Evolutionary conservation across 306 rosid genomes (phyloP).

Genomic region (Hippophae tibetana): DNA sequence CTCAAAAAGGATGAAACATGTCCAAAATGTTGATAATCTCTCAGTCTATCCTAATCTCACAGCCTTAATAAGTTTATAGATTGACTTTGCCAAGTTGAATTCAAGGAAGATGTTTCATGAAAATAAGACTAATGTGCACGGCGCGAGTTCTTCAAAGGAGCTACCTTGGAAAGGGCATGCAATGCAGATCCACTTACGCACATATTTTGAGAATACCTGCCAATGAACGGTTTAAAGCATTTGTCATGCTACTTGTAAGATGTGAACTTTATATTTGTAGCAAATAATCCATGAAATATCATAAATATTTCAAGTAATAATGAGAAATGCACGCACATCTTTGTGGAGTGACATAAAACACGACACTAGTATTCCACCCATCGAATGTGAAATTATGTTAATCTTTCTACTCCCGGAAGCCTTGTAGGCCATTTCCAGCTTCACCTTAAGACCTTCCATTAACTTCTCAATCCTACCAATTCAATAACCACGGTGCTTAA

Average conservation of each 20-base stretch:
- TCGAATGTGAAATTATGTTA: conserved; percentile 74
- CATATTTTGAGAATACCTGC: conserved; percentile 77
- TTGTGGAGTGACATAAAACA: conserved; percentile 69
- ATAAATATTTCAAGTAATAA: conserved; percentile 15
- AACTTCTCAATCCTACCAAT: conserved; percentile 55
- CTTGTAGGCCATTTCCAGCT: conserved; percentile 71
- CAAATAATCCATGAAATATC: conserved; percentile 14
- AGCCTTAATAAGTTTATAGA: not conserved
- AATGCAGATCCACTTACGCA: conserved; percentile 76
- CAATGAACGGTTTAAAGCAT: conserved; percentile 25
- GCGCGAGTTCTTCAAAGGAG: not conserved
- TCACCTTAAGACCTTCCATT: conserved; percentile 65
- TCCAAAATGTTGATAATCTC: not conserved
- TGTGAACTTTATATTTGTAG: conserved; percentile 3
- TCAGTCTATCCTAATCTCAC: not conserved
- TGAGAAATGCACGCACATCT: conserved; percentile 44
- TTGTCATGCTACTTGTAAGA: conserved; percentile 9
- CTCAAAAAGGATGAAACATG: not conserved
- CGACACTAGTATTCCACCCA: conserved; percentile 74
- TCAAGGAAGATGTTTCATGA: not conserved
- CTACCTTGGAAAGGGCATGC: conserved; percentile 96
- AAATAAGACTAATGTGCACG: not conserved
- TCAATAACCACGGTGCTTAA: conserved; percentile 10
- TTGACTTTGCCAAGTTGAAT: not conserved
- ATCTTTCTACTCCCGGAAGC: conserved; percentile 93